A percentile compares a stretch with the other conserved stretches of the same genome.
These are phyloP conservation scores for Chlamydomonas sphaeroides DNA, from an alignment of 139 green algal species.

Conservation along the genomic window DNA sequence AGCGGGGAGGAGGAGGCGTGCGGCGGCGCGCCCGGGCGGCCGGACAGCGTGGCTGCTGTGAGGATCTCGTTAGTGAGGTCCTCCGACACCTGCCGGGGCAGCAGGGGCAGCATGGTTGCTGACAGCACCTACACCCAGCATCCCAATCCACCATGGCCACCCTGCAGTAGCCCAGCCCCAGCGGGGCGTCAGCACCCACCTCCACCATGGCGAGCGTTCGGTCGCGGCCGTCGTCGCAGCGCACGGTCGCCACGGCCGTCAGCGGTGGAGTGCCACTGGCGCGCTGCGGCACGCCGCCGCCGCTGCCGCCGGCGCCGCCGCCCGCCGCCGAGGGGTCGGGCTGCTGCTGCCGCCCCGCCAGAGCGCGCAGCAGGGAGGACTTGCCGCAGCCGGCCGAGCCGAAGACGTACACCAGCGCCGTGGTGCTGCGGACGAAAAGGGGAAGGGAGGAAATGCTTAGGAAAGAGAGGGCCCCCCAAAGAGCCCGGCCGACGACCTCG, in stretches of 20 bases:
- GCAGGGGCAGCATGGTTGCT: too few species aligned
- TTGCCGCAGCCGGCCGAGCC: slow-evolving; percentile 60
- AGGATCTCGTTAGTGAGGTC: slow-evolving; percentile 44
- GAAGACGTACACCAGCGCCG: slow-evolving; percentile 64
- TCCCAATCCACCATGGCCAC: background rate
- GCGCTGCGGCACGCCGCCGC: background rate
- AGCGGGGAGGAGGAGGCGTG: background rate
- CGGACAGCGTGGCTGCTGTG: slow-evolving; percentile 29
- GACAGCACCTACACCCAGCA: background rate
- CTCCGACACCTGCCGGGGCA: slow-evolving; percentile 33
- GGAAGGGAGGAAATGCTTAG: background rate
- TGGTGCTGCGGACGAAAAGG: slow-evolving; percentile 41
- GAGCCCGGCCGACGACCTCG: too few species aligned
- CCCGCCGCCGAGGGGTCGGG: background rate
- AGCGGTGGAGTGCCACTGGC: background rate
- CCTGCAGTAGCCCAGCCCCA: background rate
- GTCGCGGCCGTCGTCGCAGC: slow-evolving; percentile 14
- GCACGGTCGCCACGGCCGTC: slow-evolving; percentile 25
- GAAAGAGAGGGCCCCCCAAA: too few species aligned
- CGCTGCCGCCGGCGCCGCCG: background rate
- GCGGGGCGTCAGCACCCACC: background rate
- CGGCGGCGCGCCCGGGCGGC: background rate
- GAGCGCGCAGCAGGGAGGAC: slow-evolving; percentile 61
- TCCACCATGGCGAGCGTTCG: slow-evolving; percentile 25
- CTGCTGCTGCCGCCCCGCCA: slow-evolving; percentile 41